Evolutionary conservation across 2,329 filamentous ascomycete genomes (phyloP), one percentile per base, ranked within the genome.

Genomic region (Exophiala xenobiotica): DNA sequence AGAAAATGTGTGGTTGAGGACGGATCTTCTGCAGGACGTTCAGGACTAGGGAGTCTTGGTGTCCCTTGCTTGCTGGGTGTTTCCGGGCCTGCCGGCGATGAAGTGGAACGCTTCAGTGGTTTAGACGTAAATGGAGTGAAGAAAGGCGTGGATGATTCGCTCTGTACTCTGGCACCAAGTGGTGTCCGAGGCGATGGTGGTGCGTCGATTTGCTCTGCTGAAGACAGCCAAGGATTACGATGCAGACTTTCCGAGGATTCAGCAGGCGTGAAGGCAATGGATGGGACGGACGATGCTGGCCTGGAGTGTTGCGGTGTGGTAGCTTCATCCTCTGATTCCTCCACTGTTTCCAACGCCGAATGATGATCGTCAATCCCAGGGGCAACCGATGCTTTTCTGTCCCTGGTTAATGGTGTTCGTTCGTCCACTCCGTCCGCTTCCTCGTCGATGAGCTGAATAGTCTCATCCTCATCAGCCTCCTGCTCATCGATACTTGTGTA

Each of bases 401-500:
- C 57, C 26, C 53, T 45, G 14, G 46, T 57, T 14, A 55, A 44
- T 3, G 52, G 51, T 19, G 59, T 58, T 24, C 51, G 44, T 35
- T 56, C 50, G 23, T 57, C 47, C 9, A 51, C 16, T 3, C 40
- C 54, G n/a, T 71, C 71, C 8, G 61, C 60, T 48, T 74, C 70
- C 27, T 66, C 67, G 59, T 67, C 61, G 51, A 68, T 52, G 54
- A 72, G 63, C 46, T 68, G 69, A 62, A 71, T 73, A 41, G 64
- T 72, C 58, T 76, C 78, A 64, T 86, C 83, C 63, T 86, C 83
- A 35, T 80, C 69, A 1, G 70, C 66, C 16, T 85, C 82, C 60
- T 85, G 84, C 57, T 86, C 82, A 12, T 82, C 74, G 27, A 81
- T 80, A 38, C 83, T 80, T 22, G 71, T 51, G 11, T 80, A 75